Base-by-base conservation (phyloP, 1,284 basidiomycete species). In the Tausonia pullulans region DNA sequence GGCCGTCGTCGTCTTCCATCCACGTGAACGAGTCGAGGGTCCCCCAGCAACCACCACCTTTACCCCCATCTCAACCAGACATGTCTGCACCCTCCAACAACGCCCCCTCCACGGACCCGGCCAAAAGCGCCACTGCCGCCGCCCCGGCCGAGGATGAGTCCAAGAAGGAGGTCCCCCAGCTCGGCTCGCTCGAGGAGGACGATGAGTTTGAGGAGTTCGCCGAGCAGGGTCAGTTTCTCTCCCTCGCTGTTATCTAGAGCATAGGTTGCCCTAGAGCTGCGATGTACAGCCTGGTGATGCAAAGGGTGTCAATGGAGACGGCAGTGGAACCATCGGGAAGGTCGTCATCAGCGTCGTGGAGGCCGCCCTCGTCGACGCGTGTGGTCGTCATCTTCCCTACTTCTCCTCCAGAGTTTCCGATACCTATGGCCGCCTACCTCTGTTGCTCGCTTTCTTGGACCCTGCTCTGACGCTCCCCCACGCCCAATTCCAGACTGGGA, bases 401-500 rank as follows among this genome's bases (percentile, higher is more conserved):
- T 27, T 27, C 27, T 27, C 27, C 27, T 27, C 27, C 27, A 27
- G 27, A 27, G 27, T 27, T 27, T 27, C 27, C 2, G 27, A 27
- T 27, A 27, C 27, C 27, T 27, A 27, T 27, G 27, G 27, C 27
- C 27, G 27, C 27, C 27, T 27, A 27, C 27, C 27, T 27, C 27
- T 27, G 27, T 27, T 2, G 27, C 27, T 27, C 27, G 27, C 27
- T 27, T 27, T 27, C 27, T 27, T 27, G 27, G 27, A 27, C 27
- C 27, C 27, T 27, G 27, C 46, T 45, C 45, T 59, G 45, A 27
- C 3, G 63, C 52, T 13, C 3, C 52, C 5, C 4, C 52, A 5
- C 40, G 43, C 39, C 44, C 58, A 3, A 8, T 11, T 2, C 3
- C 72, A 91, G 88, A 91, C 71, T 90, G 90, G 89, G 85, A 90